Conservation (phyloP, 495 filamentous ascomycete species). For the Hapsidospora chrysogenum region DNA sequence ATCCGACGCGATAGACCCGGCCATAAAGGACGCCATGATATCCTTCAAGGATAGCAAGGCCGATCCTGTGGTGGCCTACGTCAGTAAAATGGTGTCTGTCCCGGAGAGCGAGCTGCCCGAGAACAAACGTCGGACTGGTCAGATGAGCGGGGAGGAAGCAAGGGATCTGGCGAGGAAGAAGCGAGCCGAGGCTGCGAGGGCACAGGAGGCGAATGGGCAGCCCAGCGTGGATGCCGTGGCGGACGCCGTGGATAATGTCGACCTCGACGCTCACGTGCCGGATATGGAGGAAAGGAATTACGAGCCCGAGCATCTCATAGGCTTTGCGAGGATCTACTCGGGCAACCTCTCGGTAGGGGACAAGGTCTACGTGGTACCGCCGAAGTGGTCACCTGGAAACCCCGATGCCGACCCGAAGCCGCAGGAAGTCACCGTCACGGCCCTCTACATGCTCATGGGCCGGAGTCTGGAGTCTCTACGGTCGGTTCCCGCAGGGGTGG, state of each 20-base stretch:
- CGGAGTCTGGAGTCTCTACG: conserved; percentile 66
- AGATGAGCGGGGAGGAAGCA: conserved; percentile 77
- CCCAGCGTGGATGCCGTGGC: conserved; percentile 13
- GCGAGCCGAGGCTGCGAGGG: conserved; percentile 65
- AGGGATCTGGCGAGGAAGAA: conserved; percentile 76
- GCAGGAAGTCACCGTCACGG: conserved; percentile 67
- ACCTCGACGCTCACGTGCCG: conserved; percentile 32
- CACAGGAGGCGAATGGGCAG: conserved; percentile 31
- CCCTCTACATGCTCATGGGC: conserved; percentile 93
- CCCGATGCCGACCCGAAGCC: conserved; percentile 65
- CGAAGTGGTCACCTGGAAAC: conserved; percentile 74
- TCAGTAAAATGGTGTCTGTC: conserved; percentile 96
- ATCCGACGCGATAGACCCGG: conserved; percentile 44
- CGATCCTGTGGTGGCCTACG: conserved; percentile 80
- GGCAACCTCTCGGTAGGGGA: conserved; percentile 83
- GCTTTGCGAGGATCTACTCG: conserved; percentile 86
- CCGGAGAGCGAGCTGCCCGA: conserved; percentile 77
- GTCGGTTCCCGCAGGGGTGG: conserved; percentile 80
- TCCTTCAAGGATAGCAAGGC: conserved; percentile 50
- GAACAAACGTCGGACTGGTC: conserved; percentile 54
- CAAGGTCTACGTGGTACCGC: conserved; percentile 72
- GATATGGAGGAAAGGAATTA: conserved; percentile 36
- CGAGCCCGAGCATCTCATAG: conserved; percentile 78
- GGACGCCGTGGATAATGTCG: conserved; percentile 15
- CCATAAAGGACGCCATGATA: conserved; percentile 61